These are phyloP conservation scores for Apiotrichum laibachii DNA, from an alignment of 1,284 basidiomycete genomes.

Conservation along the genomic window DNA sequence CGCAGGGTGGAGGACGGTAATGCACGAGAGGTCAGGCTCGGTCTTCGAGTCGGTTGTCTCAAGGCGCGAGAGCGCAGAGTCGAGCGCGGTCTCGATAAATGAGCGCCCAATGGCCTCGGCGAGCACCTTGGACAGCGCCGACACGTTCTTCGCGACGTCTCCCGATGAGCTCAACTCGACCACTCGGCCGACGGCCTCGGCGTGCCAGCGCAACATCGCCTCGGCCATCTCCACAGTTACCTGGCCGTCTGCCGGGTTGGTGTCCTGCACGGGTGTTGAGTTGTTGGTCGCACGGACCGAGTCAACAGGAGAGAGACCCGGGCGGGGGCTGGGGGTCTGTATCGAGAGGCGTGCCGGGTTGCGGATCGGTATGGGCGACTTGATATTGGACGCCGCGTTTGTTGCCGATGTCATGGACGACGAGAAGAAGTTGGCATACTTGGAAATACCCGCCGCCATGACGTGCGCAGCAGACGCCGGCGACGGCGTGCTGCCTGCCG, in stretches of 20 bases:
- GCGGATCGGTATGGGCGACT: conserved; percentile 12
- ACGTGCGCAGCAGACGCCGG: conserved; percentile 60
- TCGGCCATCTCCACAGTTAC: conserved; percentile 74
- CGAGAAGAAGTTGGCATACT: conserved; percentile 69
- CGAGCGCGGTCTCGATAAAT: conserved; percentile 87
- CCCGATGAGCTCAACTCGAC: conserved; percentile 75
- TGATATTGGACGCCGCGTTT: conserved; percentile 27
- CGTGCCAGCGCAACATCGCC: conserved; percentile 92
- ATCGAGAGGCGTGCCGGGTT: conserved; percentile 12
- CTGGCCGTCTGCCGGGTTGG: conserved; percentile 70
- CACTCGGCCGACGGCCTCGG: conserved; percentile 86
- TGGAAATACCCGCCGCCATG: conserved; percentile 59
- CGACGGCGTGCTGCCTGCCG: conserved; percentile 53
- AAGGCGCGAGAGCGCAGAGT: conserved; percentile 72
- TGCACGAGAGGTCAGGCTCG: conserved; percentile 73
- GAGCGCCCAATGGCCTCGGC: conserved; percentile 80
- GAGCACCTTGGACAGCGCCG: conserved; percentile 79
- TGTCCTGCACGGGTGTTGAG: conserved; percentile 15
- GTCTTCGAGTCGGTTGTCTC: conserved; percentile 70
- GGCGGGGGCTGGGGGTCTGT: conserved; percentile 14
- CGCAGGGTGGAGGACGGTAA: conserved; percentile 68
- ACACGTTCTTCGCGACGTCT: conserved; percentile 91
- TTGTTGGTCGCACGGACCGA: conserved; percentile 1
- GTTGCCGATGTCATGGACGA: conserved; percentile 39
- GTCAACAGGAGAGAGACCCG: conserved; percentile 3